These are phyloP conservation scores for Sporisorium exsertum DNA, from an alignment of 1,284 basidiomycete genomes.

Conservation along the genomic window DNA sequence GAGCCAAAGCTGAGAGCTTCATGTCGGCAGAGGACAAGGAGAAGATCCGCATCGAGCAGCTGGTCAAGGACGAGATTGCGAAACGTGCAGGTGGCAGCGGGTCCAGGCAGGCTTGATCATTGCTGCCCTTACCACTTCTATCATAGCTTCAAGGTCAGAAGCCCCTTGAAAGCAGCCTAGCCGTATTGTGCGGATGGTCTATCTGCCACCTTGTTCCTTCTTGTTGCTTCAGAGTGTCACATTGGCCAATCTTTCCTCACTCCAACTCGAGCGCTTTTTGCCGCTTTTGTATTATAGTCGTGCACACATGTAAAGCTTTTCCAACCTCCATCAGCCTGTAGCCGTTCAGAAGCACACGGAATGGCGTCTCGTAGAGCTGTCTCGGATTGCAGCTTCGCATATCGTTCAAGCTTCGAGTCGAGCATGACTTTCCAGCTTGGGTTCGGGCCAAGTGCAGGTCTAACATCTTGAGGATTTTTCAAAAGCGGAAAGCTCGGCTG, in stretches of 20 bases:
- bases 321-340: background rate
- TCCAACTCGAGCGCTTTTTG: background rate
- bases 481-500: too few species aligned
- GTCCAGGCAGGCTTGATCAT: slow-evolving; percentile 17
- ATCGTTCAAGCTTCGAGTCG: background rate
- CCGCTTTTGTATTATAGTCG: slow-evolving; percentile 18
- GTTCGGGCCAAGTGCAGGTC: too few species aligned
- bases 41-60: slow-evolving; percentile 56
- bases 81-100: slow-evolving; percentile 29
- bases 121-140: background rate
- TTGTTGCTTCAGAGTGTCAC: background rate
- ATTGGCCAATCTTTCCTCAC: background rate
- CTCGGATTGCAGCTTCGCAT: background rate
- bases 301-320: background rate
- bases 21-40: slow-evolving; percentile 62
- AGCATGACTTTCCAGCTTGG: background rate
- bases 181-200: background rate
- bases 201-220: background rate
- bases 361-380: background rate
- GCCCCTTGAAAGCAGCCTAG: background rate
- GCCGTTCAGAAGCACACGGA: background rate
- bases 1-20: slow-evolving; percentile 42
- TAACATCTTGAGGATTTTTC: background rate
- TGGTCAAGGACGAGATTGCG: slow-evolving; percentile 57
- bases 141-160: too few species aligned